Conservation (phyloP, 495 filamentous ascomycete genomes). For the Glarea lozoyensis region DNA sequence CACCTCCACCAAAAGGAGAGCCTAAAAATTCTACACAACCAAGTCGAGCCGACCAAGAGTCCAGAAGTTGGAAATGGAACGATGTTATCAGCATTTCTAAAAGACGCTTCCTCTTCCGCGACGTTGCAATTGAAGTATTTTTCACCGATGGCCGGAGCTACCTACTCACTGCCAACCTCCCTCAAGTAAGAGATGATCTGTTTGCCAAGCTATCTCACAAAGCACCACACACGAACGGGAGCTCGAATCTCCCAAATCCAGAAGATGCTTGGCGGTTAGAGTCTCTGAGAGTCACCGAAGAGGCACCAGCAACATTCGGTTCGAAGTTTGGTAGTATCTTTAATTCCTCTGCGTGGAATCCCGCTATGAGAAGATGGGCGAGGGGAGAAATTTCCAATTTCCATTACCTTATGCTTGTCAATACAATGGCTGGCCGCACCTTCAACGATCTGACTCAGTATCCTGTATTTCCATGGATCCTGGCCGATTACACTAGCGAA, state of each 20-base stretch:
- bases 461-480: conserved; percentile 94
- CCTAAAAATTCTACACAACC: conserved; percentile 39
- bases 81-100: conserved; percentile 97
- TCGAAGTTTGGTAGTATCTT: conserved; percentile 95
- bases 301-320: conserved; percentile 65
- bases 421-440: conserved; percentile 91
- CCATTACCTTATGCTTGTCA: conserved; percentile 96
- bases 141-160: conserved; percentile 96
- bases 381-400: conserved; percentile 96
- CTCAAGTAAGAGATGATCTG: conserved; percentile 65
- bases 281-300: conserved; percentile 70
- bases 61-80: conserved; percentile 85
- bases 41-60: conserved; percentile 58
- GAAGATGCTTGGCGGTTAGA: conserved; percentile 84
- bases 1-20: conserved; percentile 60
- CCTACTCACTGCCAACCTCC: conserved; percentile 71
- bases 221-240: conserved; percentile 62
- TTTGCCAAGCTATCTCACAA: conserved; percentile 63
- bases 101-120: conserved; percentile 86
- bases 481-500: conserved; percentile 95
- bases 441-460: conserved; percentile 99
- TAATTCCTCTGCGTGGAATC: conserved; percentile 62
- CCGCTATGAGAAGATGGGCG: conserved; percentile 83
- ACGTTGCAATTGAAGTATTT: conserved; percentile 92
- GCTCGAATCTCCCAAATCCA: conserved; percentile 39